Conservation (phyloP, 805 yeast species). For the Metschnikowia anglica region DNA sequence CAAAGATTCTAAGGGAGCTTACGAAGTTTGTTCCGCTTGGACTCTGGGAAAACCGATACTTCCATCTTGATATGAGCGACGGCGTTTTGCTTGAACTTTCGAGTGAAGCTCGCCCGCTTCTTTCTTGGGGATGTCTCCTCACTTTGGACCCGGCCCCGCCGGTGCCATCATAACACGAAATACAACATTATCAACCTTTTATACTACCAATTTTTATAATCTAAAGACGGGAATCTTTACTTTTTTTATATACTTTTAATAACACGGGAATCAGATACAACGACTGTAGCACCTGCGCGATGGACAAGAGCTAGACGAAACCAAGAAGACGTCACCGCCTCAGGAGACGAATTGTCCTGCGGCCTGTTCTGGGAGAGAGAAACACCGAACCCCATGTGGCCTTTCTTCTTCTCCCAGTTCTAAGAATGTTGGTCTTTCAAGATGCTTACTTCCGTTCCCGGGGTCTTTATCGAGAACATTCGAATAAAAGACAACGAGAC, state of each 20-base stretch:
- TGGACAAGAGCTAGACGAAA: not conserved
- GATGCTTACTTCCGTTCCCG: too few relatives aligned
- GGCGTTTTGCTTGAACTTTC: not conserved
- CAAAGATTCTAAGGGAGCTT: slow-evolving; percentile 20
- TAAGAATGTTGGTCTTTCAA: too few relatives aligned
- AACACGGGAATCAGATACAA: slow-evolving; percentile 21
- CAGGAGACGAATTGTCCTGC: too few relatives aligned
- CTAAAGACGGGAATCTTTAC: slow-evolving; percentile 23
- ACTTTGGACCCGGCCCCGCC: slow-evolving; percentile 1
- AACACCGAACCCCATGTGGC: too few relatives aligned
- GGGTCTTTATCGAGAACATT: too few relatives aligned
- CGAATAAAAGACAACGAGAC: too few relatives aligned
- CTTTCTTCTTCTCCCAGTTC: too few relatives aligned
- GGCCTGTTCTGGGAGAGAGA: too few relatives aligned
- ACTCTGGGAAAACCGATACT: not conserved
- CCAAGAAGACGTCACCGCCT: not conserved
- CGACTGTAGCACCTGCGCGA: not conserved
- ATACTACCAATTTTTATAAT: slow-evolving; percentile 9
- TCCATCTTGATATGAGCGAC: not conserved
- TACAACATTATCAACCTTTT: slow-evolving; percentile 20
- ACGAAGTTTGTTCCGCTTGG: not conserved
- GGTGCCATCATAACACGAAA: slow-evolving; percentile 2
- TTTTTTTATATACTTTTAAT: slow-evolving; percentile 19
- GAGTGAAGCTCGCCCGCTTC: not conserved
- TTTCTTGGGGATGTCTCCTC: not conserved